Percentiles rank a stretch among this genome's conserved stretches.
These are phyloP conservation scores for Populus tremula DNA, from an alignment of 345 rosid genomes.

Conservation along the genomic window DNA sequence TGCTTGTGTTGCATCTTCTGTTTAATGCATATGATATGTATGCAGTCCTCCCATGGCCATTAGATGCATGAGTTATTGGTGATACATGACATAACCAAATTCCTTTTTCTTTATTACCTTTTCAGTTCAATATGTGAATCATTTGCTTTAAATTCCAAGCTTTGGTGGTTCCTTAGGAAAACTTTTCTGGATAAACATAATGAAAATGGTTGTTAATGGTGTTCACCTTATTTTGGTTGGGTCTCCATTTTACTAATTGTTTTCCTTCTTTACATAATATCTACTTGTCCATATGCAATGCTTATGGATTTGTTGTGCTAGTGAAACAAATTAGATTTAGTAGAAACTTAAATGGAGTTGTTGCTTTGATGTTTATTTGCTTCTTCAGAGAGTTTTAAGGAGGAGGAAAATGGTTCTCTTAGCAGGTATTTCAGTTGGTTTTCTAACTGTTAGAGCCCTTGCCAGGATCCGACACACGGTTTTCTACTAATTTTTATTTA, in stretches of 20 bases:
- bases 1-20: neutral
- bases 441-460: neutral
- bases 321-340: neutral
- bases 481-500: neutral
- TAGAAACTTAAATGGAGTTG: neutral
- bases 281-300: too few relatives aligned
- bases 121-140: neutral
- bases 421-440: neutral
- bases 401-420: neutral
- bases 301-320: neutral
- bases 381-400: neutral
- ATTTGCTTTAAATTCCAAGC: neutral
- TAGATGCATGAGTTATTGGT: neutral
- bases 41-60: neutral
- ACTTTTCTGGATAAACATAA: neutral
- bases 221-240: neutral
- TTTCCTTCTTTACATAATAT: neutral
- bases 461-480: neutral
- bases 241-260: neutral
- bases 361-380: neutral
- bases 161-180: neutral
- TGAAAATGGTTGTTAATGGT: neutral
- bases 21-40: neutral
- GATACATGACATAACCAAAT: neutral
- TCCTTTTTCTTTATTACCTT: neutral